Conservation (phyloP, 805 yeast species). For the Starmerella apicola region DNA sequence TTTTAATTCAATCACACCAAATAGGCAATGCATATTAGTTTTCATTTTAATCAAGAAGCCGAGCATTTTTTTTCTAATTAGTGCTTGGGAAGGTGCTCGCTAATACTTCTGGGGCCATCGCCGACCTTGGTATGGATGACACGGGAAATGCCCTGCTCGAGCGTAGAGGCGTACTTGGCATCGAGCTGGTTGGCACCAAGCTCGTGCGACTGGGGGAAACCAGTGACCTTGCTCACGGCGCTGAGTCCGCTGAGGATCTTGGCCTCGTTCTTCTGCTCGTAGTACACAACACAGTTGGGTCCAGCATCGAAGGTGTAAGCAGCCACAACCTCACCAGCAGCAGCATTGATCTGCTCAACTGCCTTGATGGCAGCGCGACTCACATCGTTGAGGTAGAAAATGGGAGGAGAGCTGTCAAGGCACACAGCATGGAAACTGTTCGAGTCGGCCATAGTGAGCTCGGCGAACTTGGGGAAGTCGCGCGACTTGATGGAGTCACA, state of each 20-base stretch:
- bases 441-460: slow-evolving; percentile 89
- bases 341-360: slow-evolving; percentile 62
- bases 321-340: slow-evolving; percentile 54
- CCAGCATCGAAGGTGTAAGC: slow-evolving; percentile 99
- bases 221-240: slow-evolving; percentile 56
- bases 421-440: slow-evolving; percentile 98
- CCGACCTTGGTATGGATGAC: slow-evolving; percentile 81
- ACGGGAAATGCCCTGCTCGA: slow-evolving; percentile 62
- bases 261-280: slow-evolving; percentile 62
- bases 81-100: slow-evolving; percentile 16
- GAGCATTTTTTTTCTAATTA: too few relatives aligned
- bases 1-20: too few relatives aligned
- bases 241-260: slow-evolving; percentile 54
- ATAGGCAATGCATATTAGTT: too few relatives aligned
- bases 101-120: slow-evolving; percentile 61
- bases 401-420: slow-evolving; percentile 89
- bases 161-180: slow-evolving; percentile 35
- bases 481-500: slow-evolving; percentile 56
- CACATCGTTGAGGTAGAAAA: slow-evolving; percentile 84
- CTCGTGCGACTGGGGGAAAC: slow-evolving; percentile 27
- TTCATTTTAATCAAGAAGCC: too few relatives aligned
- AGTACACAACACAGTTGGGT: slow-evolving; percentile 94
- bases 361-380: slow-evolving; percentile 70
- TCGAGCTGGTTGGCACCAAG: not conserved
- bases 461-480: slow-evolving; percentile 72